Percentiles rank a stretch among this genome's conserved stretches.
Conservation (phyloP, 1,284 basidiomycete species). For the Trichosporon sp. region DNA sequence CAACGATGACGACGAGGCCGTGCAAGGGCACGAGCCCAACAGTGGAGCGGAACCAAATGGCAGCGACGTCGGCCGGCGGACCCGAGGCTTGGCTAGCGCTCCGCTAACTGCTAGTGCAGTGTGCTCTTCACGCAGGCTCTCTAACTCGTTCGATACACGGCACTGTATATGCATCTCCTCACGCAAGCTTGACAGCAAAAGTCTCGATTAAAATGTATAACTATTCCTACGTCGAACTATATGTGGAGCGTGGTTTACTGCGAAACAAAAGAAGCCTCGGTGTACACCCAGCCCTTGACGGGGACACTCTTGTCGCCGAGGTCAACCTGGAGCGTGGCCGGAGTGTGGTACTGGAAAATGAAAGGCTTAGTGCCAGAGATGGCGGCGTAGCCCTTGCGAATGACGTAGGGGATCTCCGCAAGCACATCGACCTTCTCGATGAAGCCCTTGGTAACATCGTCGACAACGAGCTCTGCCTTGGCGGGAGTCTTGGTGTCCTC, state of each 20-base stretch:
- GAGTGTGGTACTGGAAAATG: slow-evolving; percentile 74
- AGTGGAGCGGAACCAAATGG: neutral
- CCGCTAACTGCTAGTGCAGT: too few relatives aligned
- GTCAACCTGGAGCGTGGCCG: slow-evolving; percentile 62
- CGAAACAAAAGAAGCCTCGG: slow-evolving; percentile 88
- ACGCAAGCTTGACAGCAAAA: neutral
- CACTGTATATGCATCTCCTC: neutral
- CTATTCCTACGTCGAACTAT: neutral
- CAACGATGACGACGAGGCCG: neutral
- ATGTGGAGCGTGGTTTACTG: slow-evolving; percentile 15
- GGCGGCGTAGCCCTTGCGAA: slow-evolving; percentile 53
- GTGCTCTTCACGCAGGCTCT: too few relatives aligned
- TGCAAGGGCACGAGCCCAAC: neutral
- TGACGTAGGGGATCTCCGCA: slow-evolving; percentile 87
- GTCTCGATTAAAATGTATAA: neutral
- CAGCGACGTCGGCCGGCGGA: neutral
- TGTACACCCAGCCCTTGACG: slow-evolving; percentile 71
- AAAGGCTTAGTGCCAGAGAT: slow-evolving; percentile 54
- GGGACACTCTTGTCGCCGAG: slow-evolving; percentile 51
- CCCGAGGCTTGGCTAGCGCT: neutral
- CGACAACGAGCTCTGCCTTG: slow-evolving; percentile 59
- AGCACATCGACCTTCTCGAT: slow-evolving; percentile 97
- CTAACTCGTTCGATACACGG: too few relatives aligned
- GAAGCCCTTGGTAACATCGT: slow-evolving; percentile 60
- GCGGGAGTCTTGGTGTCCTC: slow-evolving; percentile 51